These are phyloP conservation scores for Penicillium canescens DNA, from an alignment of 495 filamentous ascomycete species.

Conservation along the genomic window DNA sequence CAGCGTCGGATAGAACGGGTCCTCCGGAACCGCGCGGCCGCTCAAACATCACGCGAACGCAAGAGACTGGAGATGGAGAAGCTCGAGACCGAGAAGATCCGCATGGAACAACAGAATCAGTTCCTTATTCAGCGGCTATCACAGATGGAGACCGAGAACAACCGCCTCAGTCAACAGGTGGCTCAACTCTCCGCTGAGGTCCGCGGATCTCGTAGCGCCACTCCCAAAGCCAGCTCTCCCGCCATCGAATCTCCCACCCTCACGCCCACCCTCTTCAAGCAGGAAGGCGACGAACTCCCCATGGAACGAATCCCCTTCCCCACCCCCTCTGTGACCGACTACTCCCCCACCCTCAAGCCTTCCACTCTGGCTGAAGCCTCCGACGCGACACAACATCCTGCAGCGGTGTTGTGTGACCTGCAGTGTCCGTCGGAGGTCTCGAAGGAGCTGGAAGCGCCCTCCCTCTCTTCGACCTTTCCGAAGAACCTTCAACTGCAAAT, in stretches of 20 bases:
- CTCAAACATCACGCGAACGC: conserved; percentile 92
- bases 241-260: conserved; percentile 45
- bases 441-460: conserved; percentile 55
- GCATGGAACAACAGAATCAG: conserved; percentile 67
- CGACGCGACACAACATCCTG: conserved; percentile 99
- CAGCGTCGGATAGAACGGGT: conserved; percentile 97
- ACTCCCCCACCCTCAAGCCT: conserved; percentile 51
- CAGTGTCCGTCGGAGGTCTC: conserved; percentile 91
- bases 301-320: conserved; percentile 52
- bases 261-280: conserved; percentile 54
- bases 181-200: conserved; percentile 62
- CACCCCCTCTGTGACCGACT: conserved; percentile 48
- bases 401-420: conserved; percentile 99
- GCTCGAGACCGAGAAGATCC: conserved; percentile 72
- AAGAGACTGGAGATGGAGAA: conserved; percentile 93
- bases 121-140: conserved; percentile 65
- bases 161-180: conserved; percentile 64
- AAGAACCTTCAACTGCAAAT: conserved; percentile 42
- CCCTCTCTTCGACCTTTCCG: conserved; percentile 55
- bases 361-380: conserved; percentile 65
- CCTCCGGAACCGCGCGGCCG: conserved; percentile 90
- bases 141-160: conserved; percentile 65
- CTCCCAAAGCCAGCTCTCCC: conserved; percentile 39
- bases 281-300: conserved; percentile 53
- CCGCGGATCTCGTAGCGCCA: conserved; percentile 47